Evolutionary conservation across 164 flowering plant genomes (phyloP).

Genomic region (Litsea cubeba): DNA sequence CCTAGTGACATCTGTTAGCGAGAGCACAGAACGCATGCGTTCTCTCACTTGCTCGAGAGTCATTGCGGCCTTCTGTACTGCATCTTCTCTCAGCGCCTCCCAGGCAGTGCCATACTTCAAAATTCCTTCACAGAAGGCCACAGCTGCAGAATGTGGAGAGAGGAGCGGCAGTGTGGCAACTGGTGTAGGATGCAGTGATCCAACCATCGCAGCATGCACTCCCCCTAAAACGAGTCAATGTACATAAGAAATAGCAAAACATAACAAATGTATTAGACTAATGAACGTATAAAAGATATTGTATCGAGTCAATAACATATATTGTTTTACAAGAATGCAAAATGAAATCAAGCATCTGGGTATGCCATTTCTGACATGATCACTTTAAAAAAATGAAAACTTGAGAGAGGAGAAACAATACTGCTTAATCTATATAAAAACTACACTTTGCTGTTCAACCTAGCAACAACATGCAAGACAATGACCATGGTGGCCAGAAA

Average conservation of each 20-base stretch:
- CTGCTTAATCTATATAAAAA: too few relatives aligned
- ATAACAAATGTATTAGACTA: not conserved
- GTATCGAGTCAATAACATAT: too few relatives aligned
- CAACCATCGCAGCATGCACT: conserved; percentile 99
- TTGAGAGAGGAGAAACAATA: too few relatives aligned
- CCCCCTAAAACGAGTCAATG: conserved; percentile 48
- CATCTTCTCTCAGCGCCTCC: conserved; percentile 86
- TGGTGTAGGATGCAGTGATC: conserved; percentile 92
- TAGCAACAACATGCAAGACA: too few relatives aligned
- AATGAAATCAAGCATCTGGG: too few relatives aligned
- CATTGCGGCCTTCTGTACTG: conserved; percentile 48
- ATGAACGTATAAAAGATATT: too few relatives aligned
- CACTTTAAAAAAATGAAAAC: too few relatives aligned
- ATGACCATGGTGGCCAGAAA: not conserved
- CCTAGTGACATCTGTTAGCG: conserved; percentile 96
- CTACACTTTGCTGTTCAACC: too few relatives aligned
- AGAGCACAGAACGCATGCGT: conserved; percentile 75
- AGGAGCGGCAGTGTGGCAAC: conserved; percentile 96
- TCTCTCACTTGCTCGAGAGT: conserved; percentile 87
- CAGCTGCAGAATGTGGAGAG: conserved; percentile 94
- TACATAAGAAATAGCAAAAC: not conserved
- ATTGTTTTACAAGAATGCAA: too few relatives aligned
- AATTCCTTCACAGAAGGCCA: conserved; percentile 97
- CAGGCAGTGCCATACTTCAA: conserved; percentile 90
- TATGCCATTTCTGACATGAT: too few relatives aligned